phyloP scores from a whole-genome alignment of 345 rosid species.

The Camelina hispida region DNA sequence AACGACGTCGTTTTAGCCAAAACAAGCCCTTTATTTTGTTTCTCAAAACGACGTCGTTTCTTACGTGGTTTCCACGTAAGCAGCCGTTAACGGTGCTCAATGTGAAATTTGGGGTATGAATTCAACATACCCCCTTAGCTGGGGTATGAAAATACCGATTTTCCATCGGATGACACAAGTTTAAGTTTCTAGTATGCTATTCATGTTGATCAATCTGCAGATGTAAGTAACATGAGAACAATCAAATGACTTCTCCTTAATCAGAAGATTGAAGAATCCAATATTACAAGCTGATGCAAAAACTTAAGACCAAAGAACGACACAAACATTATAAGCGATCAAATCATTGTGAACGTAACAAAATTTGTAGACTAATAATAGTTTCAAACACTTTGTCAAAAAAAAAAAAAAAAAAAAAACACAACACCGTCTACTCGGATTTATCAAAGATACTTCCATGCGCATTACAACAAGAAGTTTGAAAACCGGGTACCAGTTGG shows the following conservation, averaged over 20 bases:
- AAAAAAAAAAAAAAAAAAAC: neutral
- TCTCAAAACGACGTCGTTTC: no score
- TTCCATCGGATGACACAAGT: no score
- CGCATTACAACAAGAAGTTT: conserved; percentile 61
- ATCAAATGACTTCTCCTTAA: neutral
- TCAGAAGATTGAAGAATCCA: conserved; percentile 1
- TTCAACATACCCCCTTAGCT: no score
- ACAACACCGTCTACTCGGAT: neutral
- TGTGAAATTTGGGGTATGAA: no score
- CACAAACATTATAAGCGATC: neutral
- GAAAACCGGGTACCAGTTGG: conserved; percentile 69
- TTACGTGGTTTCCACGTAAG: no score
- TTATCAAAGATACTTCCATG: neutral
- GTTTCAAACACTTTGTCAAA: neutral
- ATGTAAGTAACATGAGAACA: conserved; percentile 3
- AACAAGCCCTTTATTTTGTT: no score
- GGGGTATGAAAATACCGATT: no score
- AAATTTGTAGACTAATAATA: conserved; percentile 16
- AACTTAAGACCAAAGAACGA: neutral
- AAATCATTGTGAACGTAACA: neutral
- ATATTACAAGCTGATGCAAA: conserved; percentile 16
- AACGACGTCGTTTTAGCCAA: no score
- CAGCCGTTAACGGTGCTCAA: no score
- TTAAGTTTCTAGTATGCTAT: no score
- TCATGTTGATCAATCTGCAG: neutral